Base-by-base conservation (phyloP, 2,329 filamentous ascomycete genomes). In the Ophiostoma angusticollis region DNA sequence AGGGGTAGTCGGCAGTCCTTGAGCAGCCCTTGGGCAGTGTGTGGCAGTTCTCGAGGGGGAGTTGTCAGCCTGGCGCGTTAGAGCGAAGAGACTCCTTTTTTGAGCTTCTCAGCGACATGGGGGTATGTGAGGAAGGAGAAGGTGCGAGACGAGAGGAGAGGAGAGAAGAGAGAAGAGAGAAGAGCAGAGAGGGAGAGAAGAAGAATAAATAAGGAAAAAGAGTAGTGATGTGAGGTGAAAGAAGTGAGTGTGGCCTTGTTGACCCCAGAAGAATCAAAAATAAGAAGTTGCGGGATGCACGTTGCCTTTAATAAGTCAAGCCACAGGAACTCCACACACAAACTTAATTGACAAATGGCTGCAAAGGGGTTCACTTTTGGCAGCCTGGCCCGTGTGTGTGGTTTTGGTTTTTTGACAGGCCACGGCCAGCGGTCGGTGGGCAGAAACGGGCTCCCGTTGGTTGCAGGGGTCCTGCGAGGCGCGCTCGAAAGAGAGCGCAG, bases 41-140 rank as follows among this genome's bases (percentile, higher is more conserved):
- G 36, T 27, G 39, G 28, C 18, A 23, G 31, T 14, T 29, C 18
- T 23, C 24, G 16, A 32, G 12, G 34, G 34, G 21, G 14, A 29
- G 17, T 31, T 38, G 46, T 59, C 54, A 58, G 47, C 56, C 57
- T 42, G 57, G 56, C 44, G 56, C 54, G 50, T 58, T 54, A 47
- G 52, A 52, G 47, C 55, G 49, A 43, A 52, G 50, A 46, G 42
- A 46, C 43, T 51, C 45, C 43, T 48, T 49, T 44, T 45, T 47
- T 42, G 43, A 46, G 40, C 29, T 40, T 40, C 42, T 55, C 50
- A 53, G 51, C 52, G 54, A 58, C 56, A 59, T 59, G 44, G 43
- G 41, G 36, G 25, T 33, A 45, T 45, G 19, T 35, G 35, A 39
- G 14, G 22, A 36, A 14, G 25, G 22, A 29, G 25, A 22, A 29